Base-by-base conservation (phyloP, 768 basidiomycete genomes). In the Tephrocybe sp. region DNA sequence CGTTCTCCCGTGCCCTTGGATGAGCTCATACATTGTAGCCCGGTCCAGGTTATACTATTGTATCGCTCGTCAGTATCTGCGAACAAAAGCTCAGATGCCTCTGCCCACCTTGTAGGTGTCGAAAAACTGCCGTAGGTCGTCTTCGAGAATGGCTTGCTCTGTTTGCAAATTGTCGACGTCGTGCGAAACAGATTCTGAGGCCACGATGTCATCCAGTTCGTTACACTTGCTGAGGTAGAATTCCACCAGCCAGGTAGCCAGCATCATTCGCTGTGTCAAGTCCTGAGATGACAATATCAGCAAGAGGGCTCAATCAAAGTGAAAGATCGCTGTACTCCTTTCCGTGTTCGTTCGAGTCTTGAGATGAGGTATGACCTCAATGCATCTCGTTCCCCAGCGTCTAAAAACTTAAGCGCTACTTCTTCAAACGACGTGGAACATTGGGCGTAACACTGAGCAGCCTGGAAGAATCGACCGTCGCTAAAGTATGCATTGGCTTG, bases 161-260 rank as follows among this genome's bases (percentile, higher is more conserved):
- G 85, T 77, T 42, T 83, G 78, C 25, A 98, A 70, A 63, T 94
- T 95, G 45, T 94, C 90, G 14, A 88, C 86, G 56, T 96, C 90
- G 45, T 85, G 84, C 10, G 87, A 83, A 12, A 84, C 76, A 1
- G 83, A 83, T 66, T 94, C 93, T 0, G 95, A 90, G 0, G 93
- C 93, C 23, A 95, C 84, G 15, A 94, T 76, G 63, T 98, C 97
- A 62, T 99, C 97, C 45, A 98, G 73, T 55, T 96, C 92, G 62
- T 97, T 96, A 67, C 91, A 93, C 73, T 97, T 98, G 69, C 90
- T 90, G 14, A 99, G 82, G 64, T 94, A 98, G 57, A 98, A 93
- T 68, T 99, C 97, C 25, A 97, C 88, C 11, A 99, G 83, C 97
- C 97, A 99, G 0, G 94, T 98, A 15, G 97, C 95, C 17, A 99